Base-by-base conservation (phyloP, 805 yeast species). In the Nakazawaea ambrosiae region DNA sequence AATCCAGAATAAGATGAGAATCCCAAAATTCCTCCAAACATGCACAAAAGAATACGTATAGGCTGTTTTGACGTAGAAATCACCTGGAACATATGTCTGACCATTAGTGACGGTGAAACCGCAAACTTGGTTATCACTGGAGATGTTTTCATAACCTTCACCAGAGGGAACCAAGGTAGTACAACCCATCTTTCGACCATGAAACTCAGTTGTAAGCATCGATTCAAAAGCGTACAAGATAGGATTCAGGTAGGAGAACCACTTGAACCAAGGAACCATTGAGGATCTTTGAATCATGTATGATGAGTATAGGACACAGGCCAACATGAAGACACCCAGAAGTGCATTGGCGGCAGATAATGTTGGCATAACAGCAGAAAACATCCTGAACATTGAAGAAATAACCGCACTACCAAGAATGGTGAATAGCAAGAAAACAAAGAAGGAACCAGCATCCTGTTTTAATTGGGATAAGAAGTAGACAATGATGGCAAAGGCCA, bases 21-120 rank as follows among this genome's bases (percentile, higher is more conserved):
- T 67, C 41, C 78, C 95, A 40, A 81, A 67, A 55, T 86, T 82
- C 63, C 95, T 76, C 95, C 95, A 86, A 34, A 72, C 68, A 56
- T 86, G 85, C 16, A 57, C 45, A 49, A 68, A 75, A 16, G 52
- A 51, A 62, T 79, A 86, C 29, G 57, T 51, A 56, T 57, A 85
- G 7, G 76, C 54, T 3, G 48, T 49, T 4, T 44, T 43, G 10
- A 77, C 38, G 47, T 74, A 78, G 15, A 53, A 51, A 40, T 70
- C 73, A 52, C 85, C 86, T 43, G 54, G 53, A 25, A 78, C 82
- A 40, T 55, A 53, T 14, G 51, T 42, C 7, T 46, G 36, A 45
- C 78, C 78, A 8, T 39, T 20, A 34, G 35, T 39, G 10, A 34
- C 42, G n/a, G 42, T 39, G 33, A 30, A 33, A 1, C 75, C 66